Base-by-base conservation (phyloP, 179 eudicot genomes). In the Heliamphora pulchella region DNA sequence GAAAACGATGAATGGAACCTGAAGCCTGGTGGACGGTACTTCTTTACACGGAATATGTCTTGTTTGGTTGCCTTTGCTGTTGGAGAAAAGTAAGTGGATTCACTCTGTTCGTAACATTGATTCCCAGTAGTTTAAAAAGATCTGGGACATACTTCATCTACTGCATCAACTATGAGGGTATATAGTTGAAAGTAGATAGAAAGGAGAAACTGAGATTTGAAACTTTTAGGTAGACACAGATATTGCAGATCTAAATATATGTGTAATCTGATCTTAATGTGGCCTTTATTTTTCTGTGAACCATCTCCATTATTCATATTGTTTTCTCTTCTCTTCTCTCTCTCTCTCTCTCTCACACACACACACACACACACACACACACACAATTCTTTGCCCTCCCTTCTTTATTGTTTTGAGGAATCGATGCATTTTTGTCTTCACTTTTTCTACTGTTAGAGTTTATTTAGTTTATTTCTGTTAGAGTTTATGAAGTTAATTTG, bases 11-110 rank as follows among this genome's bases (percentile, higher is more conserved):
- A 91, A 54, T 95, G 98, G 98, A 89, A 93, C 74, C 88, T 95
- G 74, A 89, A 91, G 94, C 98, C 98, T 77, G 98, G 98, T 77
- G 98, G 98, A 62, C 91, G 98, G 77, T 95, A 95, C 86, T 92
- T 95, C 71, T 93, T 93, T 78, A 95, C 98, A 10, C 87, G 98
- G 82, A 95, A 95, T 87, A 95, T 95, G 98, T 95, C 98, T 74
- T 91, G 91, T 79, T 79, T 95, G 92, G 94, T 95, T 86, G 98
- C 98, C 75, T 95, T 95, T 82, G 94, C 97, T 48, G 77, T 95
- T 79, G 98, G 98, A 58, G 89, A 92, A 86, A 92, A 90, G 98
- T 95, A 87, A 91, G 97, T 81, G 31, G 7, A 59, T 50, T 69
- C 17, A 41, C 63, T 69, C 46, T 76, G 53, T 3, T 51, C 67